Evolutionary conservation across 768 basidiomycete species (phyloP), one percentile per base, ranked within the genome.

Genomic region (Strobilomyces confusus): DNA sequence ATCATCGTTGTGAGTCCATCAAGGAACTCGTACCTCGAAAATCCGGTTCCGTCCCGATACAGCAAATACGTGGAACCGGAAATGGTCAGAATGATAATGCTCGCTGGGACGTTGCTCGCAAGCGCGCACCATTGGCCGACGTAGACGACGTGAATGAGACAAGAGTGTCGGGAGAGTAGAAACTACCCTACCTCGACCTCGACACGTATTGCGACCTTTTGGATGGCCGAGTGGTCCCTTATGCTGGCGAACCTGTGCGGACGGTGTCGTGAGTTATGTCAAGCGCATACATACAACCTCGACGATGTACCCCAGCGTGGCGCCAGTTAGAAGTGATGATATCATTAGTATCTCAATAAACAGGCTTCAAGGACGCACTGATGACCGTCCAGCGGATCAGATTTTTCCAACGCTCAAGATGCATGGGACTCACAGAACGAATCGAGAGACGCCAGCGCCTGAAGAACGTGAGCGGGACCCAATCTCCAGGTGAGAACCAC

Each of bases 361-460:
- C 14, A 26, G 17, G 8, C 13, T 51, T 20, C 36, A 13, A 1
- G 29, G 1, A 22, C 4, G 38, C 51, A 13, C 36, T 22, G 29
- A 51, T 30, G 36, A 51, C 51, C 26, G n/a, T 44, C n/a, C 11
- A 43, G 43, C 45, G n/a, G 26, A 22, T 51, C 13, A 51, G 36
- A 17, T 29, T 6, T 7, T 4, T 44, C 19, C 13, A 22, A 9
- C 4, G 25, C 14, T 13, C 15, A n/a, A n/a, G 8, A 37, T 15
- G 23, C 2, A n/a, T 9, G 20, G 4, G 23, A 51, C 51, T 51
- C 51, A 45, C 43, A 45, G 17, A 45, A 51, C 1, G 51, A 51
- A 2, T 0, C 43, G n/a, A 51, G 22, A 4, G 51, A 44, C 11
- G 26, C 36, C 7, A 51, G 15, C 13, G 34, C 44, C 51, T 51